These are phyloP conservation scores for Backusella luteola DNA, from an alignment of 192 early-diverging fungal species.

Conservation along the genomic window DNA sequence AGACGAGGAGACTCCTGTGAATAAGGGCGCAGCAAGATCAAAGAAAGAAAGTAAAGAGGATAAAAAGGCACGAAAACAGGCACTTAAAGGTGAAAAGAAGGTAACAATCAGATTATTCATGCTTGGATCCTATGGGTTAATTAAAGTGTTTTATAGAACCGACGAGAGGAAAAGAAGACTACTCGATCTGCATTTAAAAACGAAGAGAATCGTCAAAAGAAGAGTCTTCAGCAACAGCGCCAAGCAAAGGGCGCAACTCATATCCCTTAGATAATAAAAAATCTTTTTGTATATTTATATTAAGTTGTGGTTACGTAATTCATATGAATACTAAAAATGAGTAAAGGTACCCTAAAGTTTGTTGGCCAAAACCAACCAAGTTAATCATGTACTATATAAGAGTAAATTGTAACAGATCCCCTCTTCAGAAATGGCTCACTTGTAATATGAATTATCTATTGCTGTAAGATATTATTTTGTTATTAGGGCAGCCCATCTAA, in stretches of 20 bases:
- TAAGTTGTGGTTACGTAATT: no score
- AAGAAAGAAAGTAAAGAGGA: constrained; percentile 90
- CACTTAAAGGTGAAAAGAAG: constrained; percentile 80
- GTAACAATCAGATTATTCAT: constrained; percentile 27
- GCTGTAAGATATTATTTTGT: no score
- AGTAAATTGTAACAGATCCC: no score
- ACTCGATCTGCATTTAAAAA: constrained; percentile 76
- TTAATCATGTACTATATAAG: no score
- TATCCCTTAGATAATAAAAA: constrained; percentile 29
- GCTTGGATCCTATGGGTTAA: neutral
- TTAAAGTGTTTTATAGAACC: constrained; percentile 37
- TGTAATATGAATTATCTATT: no score
- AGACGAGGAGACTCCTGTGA: constrained; percentile 44
- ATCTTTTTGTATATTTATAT: neutral
- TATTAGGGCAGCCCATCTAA: no score
- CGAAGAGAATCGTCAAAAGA: constrained; percentile 62
- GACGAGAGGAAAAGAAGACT: constrained; percentile 75
- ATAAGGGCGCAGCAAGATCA: constrained; percentile 70
- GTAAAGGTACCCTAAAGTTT: no score
- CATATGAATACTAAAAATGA: no score
- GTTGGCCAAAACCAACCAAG: no score
- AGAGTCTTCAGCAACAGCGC: constrained; percentile 53
- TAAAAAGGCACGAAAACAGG: constrained; percentile 87
- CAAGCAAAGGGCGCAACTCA: constrained; percentile 48
- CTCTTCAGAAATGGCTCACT: no score